These are phyloP conservation scores for Sclerospora graminicola DNA, from an alignment of 352 stramenopile species.

Conservation along the genomic window DNA sequence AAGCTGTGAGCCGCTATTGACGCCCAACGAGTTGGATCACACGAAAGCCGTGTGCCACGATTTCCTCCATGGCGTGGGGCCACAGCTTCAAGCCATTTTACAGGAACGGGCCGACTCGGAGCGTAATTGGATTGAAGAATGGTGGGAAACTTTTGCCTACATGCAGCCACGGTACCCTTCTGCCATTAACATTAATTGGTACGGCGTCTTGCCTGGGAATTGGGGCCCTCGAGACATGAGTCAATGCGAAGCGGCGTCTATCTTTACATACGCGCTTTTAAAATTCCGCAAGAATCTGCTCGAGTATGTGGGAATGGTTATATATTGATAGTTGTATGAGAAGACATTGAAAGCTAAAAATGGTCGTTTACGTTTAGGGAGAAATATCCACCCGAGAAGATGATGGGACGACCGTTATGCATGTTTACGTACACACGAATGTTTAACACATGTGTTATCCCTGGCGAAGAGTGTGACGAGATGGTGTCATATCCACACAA, in stretches of 20 bases:
- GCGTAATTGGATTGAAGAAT: conserved; percentile 89
- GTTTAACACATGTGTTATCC: conserved; percentile 96
- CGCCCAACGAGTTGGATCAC: conserved; percentile 78
- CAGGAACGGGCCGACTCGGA: conserved; percentile 77
- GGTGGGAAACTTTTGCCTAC: conserved; percentile 96
- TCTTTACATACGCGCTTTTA: conserved; percentile 76
- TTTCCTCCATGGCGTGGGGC: conserved; percentile 81
- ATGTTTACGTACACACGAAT: conserved; percentile 91
- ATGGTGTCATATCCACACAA: conserved; percentile 84
- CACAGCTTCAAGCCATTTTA: conserved; percentile 84
- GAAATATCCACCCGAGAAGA: conserved; percentile 86
- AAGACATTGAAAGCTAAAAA: too few species aligned
- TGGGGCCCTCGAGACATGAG: conserved; percentile 88
- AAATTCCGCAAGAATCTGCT: conserved; percentile 91
- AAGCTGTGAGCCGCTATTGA: conserved; percentile 87
- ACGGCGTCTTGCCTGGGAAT: conserved; percentile 92
- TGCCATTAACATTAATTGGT: conserved; percentile 97
- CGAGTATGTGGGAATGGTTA: conserved; percentile 29
- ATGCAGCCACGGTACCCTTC: conserved; percentile 91
- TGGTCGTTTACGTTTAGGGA: conserved; percentile 38
- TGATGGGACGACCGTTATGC: conserved; percentile 90
- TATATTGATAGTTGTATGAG: too few species aligned
- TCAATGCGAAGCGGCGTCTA: conserved; percentile 81
- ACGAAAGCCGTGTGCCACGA: conserved; percentile 88
- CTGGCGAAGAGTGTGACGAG: conserved; percentile 81